Percentiles rank a stretch among this genome's conserved stretches.
phyloP scores from a whole-genome alignment of 495 filamentous ascomycete genomes.

The Lophium mytilinum region DNA sequence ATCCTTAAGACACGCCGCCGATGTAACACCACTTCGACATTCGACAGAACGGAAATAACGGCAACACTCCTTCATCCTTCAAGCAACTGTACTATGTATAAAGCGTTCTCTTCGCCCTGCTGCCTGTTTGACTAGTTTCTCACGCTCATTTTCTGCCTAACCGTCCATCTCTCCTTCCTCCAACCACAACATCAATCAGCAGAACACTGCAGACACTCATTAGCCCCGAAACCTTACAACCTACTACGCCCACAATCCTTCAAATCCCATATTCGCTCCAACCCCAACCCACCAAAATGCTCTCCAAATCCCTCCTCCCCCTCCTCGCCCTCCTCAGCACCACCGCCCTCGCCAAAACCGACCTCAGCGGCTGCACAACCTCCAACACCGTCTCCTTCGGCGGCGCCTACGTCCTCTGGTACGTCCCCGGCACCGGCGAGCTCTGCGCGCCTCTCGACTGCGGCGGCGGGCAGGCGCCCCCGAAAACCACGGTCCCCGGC shows the following conservation, averaged over 20 bases:
- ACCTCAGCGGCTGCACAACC: slow-evolving; percentile 40
- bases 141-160: no score
- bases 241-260: background rate
- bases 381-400: slow-evolving; percentile 29
- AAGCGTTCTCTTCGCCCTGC: background rate
- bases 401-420: slow-evolving; percentile 43
- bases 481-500: slow-evolving; percentile 52
- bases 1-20: background rate
- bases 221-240: background rate
- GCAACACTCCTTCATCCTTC: background rate
- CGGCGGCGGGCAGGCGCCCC: slow-evolving; percentile 55
- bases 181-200: background rate
- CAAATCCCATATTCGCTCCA: background rate
- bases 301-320: slow-evolving; percentile 1
- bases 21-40: background rate
- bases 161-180: background rate
- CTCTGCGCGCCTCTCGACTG: slow-evolving; percentile 56
- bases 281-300: slow-evolving; percentile 2
- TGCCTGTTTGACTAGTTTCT: no score
- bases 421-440: slow-evolving; percentile 49
- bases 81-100: background rate
- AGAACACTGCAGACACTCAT: background rate
- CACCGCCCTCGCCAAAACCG: slow-evolving; percentile 37
- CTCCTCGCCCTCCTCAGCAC: slow-evolving; percentile 1
- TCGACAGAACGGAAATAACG: background rate